Conservation (phyloP, 2,329 filamentous ascomycete species). For the Rhytidhysteron rufulum region DNA sequence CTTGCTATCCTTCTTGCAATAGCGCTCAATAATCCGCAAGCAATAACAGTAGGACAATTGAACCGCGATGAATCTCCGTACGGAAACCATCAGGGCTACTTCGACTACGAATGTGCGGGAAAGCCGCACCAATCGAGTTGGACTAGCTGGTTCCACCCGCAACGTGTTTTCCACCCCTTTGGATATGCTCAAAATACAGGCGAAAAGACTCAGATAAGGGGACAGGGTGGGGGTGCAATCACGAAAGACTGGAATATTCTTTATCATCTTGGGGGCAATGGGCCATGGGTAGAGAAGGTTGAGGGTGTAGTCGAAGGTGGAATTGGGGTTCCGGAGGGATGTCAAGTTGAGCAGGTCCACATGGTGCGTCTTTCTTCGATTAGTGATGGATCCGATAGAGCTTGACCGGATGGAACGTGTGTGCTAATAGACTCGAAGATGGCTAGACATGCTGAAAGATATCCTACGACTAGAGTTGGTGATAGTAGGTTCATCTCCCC, state of each 20-base stretch:
- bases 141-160: slow-evolving; percentile 32
- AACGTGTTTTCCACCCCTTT: slow-evolving; percentile 8
- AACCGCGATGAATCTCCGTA: not conserved
- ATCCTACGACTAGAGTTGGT: slow-evolving; percentile 51
- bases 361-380: slow-evolving; percentile 48
- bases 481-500: slow-evolving; percentile 38
- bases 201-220: slow-evolving; percentile 3
- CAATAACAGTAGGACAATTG: not conserved
- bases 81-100: not conserved
- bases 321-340: slow-evolving; percentile 45
- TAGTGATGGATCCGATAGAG: slow-evolving; percentile 6
- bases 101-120: not conserved
- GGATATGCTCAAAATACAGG: not conserved
- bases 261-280: slow-evolving; percentile 53
- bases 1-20: not conserved
- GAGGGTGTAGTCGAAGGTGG: slow-evolving; percentile 39
- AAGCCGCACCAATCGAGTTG: slow-evolving; percentile 32
- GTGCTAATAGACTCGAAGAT: slow-evolving; percentile 36
- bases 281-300: slow-evolving; percentile 52
- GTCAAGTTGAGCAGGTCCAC: slow-evolving; percentile 55
- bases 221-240: slow-evolving; percentile 21
- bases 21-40: not conserved
- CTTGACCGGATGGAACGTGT: slow-evolving; percentile 11
- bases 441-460: slow-evolving; percentile 56
- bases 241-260: slow-evolving; percentile 46